Conservation (phyloP, 169 alveolate genomes). For the Plasmodium sp. region DNA sequence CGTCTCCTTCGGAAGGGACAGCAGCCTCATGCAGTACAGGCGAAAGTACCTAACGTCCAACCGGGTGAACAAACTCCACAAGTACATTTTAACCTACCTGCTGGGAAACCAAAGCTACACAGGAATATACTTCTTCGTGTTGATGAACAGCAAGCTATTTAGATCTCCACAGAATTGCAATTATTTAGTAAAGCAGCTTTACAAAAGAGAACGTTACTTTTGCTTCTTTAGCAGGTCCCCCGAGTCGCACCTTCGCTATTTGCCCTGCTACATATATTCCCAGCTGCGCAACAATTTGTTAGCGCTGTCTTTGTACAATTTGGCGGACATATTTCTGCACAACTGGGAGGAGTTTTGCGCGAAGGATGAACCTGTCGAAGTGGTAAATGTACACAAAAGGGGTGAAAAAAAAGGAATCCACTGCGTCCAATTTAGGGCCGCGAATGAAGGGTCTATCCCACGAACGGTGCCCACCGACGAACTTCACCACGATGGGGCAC, state of each 20-base stretch:
- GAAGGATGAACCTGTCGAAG: not conserved
- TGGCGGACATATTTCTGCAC: not conserved
- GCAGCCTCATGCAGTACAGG: constrained; percentile 2
- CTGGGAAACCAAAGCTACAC: constrained; percentile 29
- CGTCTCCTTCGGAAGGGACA: not conserved
- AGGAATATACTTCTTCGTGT: constrained; percentile 35
- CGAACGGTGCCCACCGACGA: not conserved
- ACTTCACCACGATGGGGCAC: not conserved
- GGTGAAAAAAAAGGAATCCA: not conserved
- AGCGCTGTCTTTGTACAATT: constrained; percentile 29
- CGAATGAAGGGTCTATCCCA: not conserved
- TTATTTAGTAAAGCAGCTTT: constrained; percentile 18
- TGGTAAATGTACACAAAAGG: not conserved
- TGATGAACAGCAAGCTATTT: constrained; percentile 18
- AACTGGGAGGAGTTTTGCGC: not conserved
- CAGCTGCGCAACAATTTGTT: constrained; percentile 24
- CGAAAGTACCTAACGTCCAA: constrained; percentile 16
- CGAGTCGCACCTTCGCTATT: not conserved
- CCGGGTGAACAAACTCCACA: constrained; percentile 27
- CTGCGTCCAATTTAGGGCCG: not conserved
- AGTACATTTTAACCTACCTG: constrained; percentile 17
- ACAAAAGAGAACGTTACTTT: not conserved
- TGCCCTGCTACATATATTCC: constrained; percentile 26
- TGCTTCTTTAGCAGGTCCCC: not conserved
- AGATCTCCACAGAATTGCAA: constrained; percentile 9